phyloP scores from a whole-genome alignment of 805 yeast genomes.

The Wickerhamiella azymoides region DNA sequence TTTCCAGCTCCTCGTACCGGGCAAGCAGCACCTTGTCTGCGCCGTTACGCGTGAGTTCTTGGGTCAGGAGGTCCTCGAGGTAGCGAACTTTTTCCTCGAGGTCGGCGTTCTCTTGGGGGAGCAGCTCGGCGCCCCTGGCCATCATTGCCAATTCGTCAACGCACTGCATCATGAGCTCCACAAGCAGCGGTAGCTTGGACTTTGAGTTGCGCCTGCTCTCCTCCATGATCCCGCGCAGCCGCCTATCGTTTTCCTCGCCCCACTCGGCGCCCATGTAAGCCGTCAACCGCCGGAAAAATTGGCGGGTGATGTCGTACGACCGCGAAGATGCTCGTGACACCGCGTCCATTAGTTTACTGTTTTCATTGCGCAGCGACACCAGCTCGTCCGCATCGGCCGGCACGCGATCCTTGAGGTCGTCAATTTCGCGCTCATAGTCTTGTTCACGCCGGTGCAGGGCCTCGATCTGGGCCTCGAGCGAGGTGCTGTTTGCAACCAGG shows the following conservation, averaged over 20 bases:
- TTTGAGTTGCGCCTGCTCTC: slow-evolving; percentile 7
- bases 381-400: slow-evolving; percentile 5
- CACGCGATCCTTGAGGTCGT: slow-evolving; percentile 1
- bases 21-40: slow-evolving; percentile 17
- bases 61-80: slow-evolving; percentile 12
- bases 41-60: slow-evolving; percentile 12
- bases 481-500: slow-evolving; percentile 7
- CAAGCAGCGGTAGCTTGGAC: slow-evolving; percentile 17
- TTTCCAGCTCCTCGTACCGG: slow-evolving; percentile 13
- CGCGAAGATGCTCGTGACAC: slow-evolving; percentile 3
- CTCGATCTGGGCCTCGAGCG: slow-evolving; percentile 9
- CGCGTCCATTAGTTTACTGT: slow-evolving; percentile 4
- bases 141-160: slow-evolving; percentile 13
- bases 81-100: slow-evolving; percentile 12
- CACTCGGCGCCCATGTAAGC: slow-evolving; percentile 16
- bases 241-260: slow-evolving; percentile 11
- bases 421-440: slow-evolving; percentile 4
- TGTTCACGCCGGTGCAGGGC: slow-evolving; percentile 4
- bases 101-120: slow-evolving; percentile 9
- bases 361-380: background rate
- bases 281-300: slow-evolving; percentile 14
- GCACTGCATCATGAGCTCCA: slow-evolving; percentile 12
- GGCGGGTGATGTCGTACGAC: slow-evolving; percentile 12
- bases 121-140: slow-evolving; percentile 6
- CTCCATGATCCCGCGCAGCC: slow-evolving; percentile 14